Conservation (phyloP, 129 eudicot genomes). For the Daucus carota region DNA sequence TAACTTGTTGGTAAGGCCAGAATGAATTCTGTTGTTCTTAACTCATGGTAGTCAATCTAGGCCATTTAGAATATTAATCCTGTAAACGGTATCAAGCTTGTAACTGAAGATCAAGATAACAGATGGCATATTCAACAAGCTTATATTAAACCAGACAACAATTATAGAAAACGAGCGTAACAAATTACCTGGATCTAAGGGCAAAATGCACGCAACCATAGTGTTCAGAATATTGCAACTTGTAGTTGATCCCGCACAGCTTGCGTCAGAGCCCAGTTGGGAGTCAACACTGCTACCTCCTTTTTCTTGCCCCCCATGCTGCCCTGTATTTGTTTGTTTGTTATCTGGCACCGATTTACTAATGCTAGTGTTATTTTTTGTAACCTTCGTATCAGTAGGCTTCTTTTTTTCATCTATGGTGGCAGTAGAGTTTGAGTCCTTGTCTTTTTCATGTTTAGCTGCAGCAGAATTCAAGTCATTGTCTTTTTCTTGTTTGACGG, state of each 20-base stretch:
- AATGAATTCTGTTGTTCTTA: no score
- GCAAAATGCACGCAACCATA: constrained; percentile 19
- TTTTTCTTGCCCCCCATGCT: constrained; percentile 6
- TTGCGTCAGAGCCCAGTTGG: background rate
- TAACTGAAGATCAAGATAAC: background rate
- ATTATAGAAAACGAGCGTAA: background rate
- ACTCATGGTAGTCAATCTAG: background rate
- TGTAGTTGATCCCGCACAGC: constrained; percentile 17
- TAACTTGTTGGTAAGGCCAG: background rate
- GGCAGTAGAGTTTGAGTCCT: constrained; percentile 8
- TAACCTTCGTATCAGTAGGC: constrained; percentile 2
- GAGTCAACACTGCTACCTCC: background rate
- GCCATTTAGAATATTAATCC: background rate
- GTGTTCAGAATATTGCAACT: constrained; percentile 14
- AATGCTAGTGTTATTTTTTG: background rate
- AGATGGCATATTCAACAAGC: no score
- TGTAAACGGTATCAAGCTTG: no score
- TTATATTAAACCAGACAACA: background rate
- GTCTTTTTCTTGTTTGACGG: constrained; percentile 4
- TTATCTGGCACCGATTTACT: background rate
- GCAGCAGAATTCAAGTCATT: constrained; percentile 12
- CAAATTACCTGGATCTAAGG: constrained; percentile 1
- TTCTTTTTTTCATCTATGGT: constrained; percentile 5
- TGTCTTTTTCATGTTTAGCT: background rate
- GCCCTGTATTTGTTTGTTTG: background rate